Evolutionary conservation across 2,329 filamentous ascomycete genomes (phyloP), one percentile per base, ranked within the genome.

Genomic region (Stachybotrys elegans): DNA sequence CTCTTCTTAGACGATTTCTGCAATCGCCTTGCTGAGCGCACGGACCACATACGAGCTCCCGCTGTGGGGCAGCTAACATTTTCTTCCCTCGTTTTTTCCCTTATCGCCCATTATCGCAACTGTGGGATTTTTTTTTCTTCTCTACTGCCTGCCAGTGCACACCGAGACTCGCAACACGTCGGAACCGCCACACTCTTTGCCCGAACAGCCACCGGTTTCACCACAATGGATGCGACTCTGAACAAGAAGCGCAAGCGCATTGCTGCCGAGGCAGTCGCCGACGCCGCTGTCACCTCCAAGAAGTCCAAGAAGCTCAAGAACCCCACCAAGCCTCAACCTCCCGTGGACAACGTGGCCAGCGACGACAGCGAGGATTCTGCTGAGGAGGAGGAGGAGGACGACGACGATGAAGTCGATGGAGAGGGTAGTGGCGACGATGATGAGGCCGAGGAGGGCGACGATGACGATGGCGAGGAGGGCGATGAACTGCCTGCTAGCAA

Each of bases 211-310:
- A 37, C 47, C 43, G 40, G 48, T 46, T 51, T 34, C 25, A 20
- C 37, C 47, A 62, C 43, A 12, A 68, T 68, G 65, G 58, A 61
- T 51, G 54, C 58, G 47, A 51, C 57, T 37, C 53, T 60, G 38
- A 66, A 54, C 56, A 74, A 73, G 52, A 75, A 75, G 61, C 66
- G 72, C 47, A 70, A 67, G 51, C 61, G 64, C 45, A 65, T 59
- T 52, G 63, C 60, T 46, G 58, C 56, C 42, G 61, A 67, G 45
- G 51, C 59, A 9, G 50, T 56, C 37, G 54, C 55, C 27, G 47
- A 53, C 36, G 53, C 56, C 14, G 44, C 59, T 35, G 44, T 54
- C 22, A 49, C 57, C 27, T 44, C 59, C 20, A 63, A 66, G 32
- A 70, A 69, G 46, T 50, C 60, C 23, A 73, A 73, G 60, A 74